phyloP scores from a whole-genome alignment of 805 yeast genomes.

The Brettanomyces naardenensis region DNA sequence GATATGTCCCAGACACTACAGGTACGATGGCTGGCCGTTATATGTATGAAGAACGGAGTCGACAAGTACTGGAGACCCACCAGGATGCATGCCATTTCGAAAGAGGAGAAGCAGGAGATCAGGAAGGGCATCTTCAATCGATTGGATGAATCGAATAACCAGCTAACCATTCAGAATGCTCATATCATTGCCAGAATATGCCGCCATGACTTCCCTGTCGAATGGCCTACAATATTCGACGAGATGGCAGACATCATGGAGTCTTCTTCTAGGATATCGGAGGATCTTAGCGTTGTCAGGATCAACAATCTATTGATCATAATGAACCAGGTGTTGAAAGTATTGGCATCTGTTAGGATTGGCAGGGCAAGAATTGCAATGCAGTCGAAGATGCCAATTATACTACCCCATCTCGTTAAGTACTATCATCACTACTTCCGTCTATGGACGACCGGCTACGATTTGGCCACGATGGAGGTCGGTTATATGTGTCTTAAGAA shows the following conservation, averaged over 20 bases:
- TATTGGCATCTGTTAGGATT: conserved; percentile 65
- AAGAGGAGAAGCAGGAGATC: conserved; percentile 66
- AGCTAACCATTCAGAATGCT: conserved; percentile 75
- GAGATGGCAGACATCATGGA: conserved; percentile 42
- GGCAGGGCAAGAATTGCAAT: conserved; percentile 77
- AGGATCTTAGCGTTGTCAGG: conserved; percentile 35
- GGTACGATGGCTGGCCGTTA: conserved; percentile 79
- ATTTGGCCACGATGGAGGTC: conserved; percentile 55
- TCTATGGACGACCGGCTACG: conserved; percentile 48
- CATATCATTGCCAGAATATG: conserved; percentile 73
- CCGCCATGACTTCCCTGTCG: conserved; percentile 76
- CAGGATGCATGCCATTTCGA: conserved; percentile 40
- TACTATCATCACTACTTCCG: conserved; percentile 54
- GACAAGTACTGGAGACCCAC: conserved; percentile 80
- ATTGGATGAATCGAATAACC: conserved; percentile 64
- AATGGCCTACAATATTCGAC: conserved; percentile 80
- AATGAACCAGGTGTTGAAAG: conserved; percentile 71
- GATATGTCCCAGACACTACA: conserved; percentile 53
- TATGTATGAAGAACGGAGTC: conserved; percentile 81
- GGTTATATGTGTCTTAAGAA: conserved; percentile 75
- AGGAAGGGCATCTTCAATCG: conserved; percentile 45
- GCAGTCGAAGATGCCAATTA: conserved; percentile 59
- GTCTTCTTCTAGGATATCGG: conserved; percentile 27
- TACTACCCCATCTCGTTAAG: conserved; percentile 52
- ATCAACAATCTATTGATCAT: conserved; percentile 58